Conservation (phyloP, 345 rosid species). For the Zanthoxylum bungeanum region DNA sequence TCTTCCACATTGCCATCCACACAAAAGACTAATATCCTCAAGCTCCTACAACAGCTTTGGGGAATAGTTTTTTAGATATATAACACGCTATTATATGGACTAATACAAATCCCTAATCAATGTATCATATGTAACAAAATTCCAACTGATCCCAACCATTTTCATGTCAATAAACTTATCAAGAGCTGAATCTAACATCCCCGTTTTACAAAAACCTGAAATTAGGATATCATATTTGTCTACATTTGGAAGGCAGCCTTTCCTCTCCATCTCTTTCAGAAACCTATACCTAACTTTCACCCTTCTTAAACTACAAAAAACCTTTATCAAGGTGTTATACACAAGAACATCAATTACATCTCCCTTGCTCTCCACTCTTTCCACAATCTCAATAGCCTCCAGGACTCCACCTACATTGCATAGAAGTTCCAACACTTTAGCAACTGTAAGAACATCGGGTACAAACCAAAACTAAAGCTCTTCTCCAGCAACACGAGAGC, state of each 20-base stretch:
- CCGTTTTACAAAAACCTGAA: constrained; percentile 49
- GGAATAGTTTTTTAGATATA: constrained; percentile 59
- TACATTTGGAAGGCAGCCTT: constrained; percentile 72
- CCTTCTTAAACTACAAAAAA: constrained; percentile 63
- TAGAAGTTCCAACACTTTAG: constrained; percentile 66
- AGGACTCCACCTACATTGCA: constrained; percentile 59
- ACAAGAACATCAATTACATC: constrained; percentile 62
- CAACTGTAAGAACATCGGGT: constrained; percentile 64
- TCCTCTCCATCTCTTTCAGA: constrained; percentile 72
- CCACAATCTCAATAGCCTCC: constrained; percentile 67
- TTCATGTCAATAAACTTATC: constrained; percentile 76
- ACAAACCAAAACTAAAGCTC: constrained; percentile 54
- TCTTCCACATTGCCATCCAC: constrained; percentile 43
- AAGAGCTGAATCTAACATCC: constrained; percentile 62
- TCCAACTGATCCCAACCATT: constrained; percentile 65
- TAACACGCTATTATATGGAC: constrained; percentile 62
- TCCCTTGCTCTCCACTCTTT: constrained; percentile 69
- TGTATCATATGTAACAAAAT: constrained; percentile 52
- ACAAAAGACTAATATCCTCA: constrained; percentile 52
- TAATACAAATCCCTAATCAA: constrained; percentile 53
- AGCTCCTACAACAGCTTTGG: constrained; percentile 64
- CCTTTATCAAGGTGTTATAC: constrained; percentile 67
- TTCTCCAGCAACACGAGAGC: constrained; percentile 75
- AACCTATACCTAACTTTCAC: constrained; percentile 50
- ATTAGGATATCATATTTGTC: constrained; percentile 69